These are phyloP conservation scores for Pterocarpus santalinus DNA, from an alignment of 306 rosid genomes.

Conservation along the genomic window DNA sequence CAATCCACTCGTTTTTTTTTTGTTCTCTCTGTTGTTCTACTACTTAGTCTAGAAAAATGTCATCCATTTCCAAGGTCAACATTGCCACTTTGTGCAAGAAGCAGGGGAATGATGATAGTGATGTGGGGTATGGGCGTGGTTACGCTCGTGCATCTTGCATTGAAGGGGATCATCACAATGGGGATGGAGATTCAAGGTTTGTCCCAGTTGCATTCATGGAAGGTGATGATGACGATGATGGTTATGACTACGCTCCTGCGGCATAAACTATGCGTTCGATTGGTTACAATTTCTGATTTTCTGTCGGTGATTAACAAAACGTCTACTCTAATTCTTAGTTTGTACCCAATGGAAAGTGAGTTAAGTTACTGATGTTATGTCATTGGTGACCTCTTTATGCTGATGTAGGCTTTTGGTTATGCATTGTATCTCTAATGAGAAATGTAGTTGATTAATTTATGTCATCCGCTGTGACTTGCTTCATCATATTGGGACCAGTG, in stretches of 20 bases:
- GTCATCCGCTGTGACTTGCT: background rate
- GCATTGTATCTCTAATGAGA: background rate
- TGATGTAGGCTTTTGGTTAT: background rate
- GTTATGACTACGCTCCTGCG: constrained; percentile 56
- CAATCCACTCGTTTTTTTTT: background rate
- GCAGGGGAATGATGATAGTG: background rate
- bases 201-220: background rate
- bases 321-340: background rate
- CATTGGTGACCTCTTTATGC: background rate
- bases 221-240: constrained; percentile 46
- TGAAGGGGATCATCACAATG: background rate
- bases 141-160: background rate
- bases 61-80: background rate
- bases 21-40: background rate
- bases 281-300: background rate
- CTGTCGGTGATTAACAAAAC: background rate
- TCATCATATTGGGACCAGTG: background rate
- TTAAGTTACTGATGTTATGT: background rate
- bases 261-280: constrained; percentile 32
- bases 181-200: background rate
- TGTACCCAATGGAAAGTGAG: background rate
- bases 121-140: background rate
- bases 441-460: background rate
- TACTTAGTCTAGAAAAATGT: background rate
- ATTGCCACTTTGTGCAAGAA: constrained; percentile 1